Evolutionary conservation across 78 protist genomes (phyloP).

Genomic region (Dictyostelium intermedium): DNA sequence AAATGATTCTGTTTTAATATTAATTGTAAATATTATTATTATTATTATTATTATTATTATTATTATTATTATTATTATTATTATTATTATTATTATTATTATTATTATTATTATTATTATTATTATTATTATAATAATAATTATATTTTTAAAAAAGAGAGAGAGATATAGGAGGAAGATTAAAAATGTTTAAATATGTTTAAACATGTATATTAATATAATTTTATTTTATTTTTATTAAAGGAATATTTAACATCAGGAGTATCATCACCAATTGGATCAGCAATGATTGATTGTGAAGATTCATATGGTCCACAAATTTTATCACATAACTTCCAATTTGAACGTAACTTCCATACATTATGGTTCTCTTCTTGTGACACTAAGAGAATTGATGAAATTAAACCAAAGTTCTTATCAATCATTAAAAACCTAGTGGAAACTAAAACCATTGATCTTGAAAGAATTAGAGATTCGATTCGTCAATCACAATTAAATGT

Average conservation of each 20-base stretch:
- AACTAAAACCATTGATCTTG: conserved; percentile 25
- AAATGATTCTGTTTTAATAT: background rate
- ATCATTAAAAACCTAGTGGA: conserved; percentile 12
- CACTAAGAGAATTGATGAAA: conserved; percentile 5
- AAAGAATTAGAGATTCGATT: conserved; percentile 9
- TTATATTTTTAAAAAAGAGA: background rate
- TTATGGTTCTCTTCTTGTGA: background rate
- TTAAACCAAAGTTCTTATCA: conserved; percentile 18
- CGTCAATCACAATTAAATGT: background rate
- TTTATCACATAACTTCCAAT: background rate
- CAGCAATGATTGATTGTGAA: conserved; percentile 54
- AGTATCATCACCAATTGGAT: conserved; percentile 9
- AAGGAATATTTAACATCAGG: conserved; percentile 44
- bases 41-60: background rate
- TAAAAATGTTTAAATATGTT: too few species aligned
- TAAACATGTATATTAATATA: too few species aligned
- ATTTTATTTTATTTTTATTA: background rate
- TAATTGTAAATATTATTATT: background rate
- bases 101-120: background rate
- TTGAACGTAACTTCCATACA: background rate
- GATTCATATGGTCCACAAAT: conserved; percentile 30
- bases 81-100: background rate
- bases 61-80: background rate
- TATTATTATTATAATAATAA: background rate
- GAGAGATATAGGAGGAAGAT: background rate